These are phyloP conservation scores for Actinidia arguta DNA, from an alignment of 179 eudicot genomes.

Conservation along the genomic window DNA sequence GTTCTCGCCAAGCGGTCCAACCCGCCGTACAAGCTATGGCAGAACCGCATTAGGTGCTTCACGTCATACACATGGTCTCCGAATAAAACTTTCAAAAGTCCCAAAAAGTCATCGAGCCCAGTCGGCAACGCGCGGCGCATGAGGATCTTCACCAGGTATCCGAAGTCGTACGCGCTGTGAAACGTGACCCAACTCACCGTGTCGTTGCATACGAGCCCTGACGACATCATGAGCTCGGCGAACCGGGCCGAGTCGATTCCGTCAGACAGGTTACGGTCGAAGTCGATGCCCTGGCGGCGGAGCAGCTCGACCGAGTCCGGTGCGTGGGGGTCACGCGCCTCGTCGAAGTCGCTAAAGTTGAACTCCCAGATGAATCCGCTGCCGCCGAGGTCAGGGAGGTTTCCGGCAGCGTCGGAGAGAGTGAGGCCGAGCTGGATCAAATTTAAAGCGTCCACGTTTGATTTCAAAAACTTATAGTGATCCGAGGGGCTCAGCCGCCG, in stretches of 20 bases:
- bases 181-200: conserved; percentile 68
- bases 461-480: neutral
- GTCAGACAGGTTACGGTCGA: neutral
- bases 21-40: conserved; percentile 71
- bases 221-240: conserved; percentile 65
- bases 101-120: conserved; percentile 38
- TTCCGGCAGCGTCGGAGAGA: neutral
- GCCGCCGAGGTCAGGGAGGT: neutral
- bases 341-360: conserved; percentile 12
- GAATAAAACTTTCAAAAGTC: conserved; percentile 43
- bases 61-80: conserved; percentile 71
- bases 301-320: neutral
- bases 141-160: conserved; percentile 62
- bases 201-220: conserved; percentile 67
- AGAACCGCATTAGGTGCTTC: conserved; percentile 61
- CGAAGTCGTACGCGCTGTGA: conserved; percentile 83
- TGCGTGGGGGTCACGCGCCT: no score
- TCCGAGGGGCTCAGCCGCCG: neutral
- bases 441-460: neutral
- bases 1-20: conserved; percentile 56
- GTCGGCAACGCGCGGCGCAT: conserved; percentile 49
- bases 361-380: neutral
- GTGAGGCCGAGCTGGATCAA: conserved; percentile 9
- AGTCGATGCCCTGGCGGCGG: conserved; percentile 23
- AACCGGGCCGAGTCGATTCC: conserved; percentile 57